Conservation (phyloP, 768 basidiomycete genomes). For the Dacryopinax primogenitus region DNA sequence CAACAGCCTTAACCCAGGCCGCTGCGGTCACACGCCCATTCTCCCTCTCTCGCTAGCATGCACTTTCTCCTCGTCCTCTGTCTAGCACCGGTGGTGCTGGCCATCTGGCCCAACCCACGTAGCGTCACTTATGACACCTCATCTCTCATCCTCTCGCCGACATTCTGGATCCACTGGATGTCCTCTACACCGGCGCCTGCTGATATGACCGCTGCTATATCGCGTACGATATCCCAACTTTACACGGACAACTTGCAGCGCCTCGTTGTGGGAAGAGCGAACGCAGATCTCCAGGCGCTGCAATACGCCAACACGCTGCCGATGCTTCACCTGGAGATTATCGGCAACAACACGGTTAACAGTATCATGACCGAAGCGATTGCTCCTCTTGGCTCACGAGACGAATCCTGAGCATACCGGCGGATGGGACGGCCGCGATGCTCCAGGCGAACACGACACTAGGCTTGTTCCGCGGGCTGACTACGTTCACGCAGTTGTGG, state of each 20-base stretch:
- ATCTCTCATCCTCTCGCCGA: conserved; percentile 12
- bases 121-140: conserved; percentile 7
- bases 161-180: conserved; percentile 10
- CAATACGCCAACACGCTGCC: conserved; percentile 7
- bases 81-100: background rate
- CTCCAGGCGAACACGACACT: conserved; percentile 43
- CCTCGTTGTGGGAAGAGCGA: conserved; percentile 15
- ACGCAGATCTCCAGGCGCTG: conserved; percentile 10
- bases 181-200: conserved; percentile 10
- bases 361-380: conserved; percentile 13
- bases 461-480: conserved; percentile 57
- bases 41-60: background rate
- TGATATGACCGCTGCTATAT: conserved; percentile 12
- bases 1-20: background rate
- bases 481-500: conserved; percentile 62
- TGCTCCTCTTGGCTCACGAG: conserved; percentile 3
- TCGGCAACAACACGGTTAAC: conserved; percentile 1
- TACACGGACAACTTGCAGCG: conserved; percentile 12
- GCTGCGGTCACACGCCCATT: background rate
- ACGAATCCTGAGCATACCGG: conserved; percentile 42
- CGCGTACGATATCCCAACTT: conserved; percentile 9
- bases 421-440: conserved; percentile 40
- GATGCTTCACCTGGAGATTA: conserved; percentile 7
- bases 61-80: background rate
- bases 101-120: conserved; percentile 15